These are phyloP conservation scores for Trametes versicolor DNA, from an alignment of 1,284 basidiomycete genomes.

Conservation along the genomic window DNA sequence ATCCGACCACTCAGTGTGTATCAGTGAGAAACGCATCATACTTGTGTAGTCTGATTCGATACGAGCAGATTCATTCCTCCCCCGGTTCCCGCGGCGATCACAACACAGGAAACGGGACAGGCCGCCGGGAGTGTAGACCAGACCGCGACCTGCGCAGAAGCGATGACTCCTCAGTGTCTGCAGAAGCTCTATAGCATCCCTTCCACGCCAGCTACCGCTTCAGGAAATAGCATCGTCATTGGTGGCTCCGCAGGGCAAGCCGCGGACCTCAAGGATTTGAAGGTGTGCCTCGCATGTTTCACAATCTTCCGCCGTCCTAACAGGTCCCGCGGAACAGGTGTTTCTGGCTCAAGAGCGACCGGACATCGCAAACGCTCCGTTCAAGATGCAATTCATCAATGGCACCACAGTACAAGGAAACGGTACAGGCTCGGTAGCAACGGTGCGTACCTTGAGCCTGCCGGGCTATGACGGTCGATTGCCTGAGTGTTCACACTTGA, in stretches of 20 bases:
- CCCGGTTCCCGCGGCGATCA: background rate
- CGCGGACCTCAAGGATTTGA: background rate
- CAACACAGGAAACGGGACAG: background rate
- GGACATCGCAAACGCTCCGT: slow-evolving; percentile 57
- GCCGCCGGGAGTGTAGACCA: slow-evolving; percentile 6
- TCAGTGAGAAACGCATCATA: no score
- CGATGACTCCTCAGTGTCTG: slow-evolving; percentile 63
- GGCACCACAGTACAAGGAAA: slow-evolving; percentile 10
- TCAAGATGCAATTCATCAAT: slow-evolving; percentile 28
- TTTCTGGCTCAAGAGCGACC: slow-evolving; percentile 60
- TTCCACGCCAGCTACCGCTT: slow-evolving; percentile 54
- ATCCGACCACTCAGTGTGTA: slow-evolving; percentile 47
- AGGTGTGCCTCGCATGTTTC: no score
- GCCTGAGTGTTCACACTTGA: no score
- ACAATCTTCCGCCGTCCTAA: background rate
- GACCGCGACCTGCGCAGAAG: slow-evolving; percentile 20
- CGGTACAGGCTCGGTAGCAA: no score
- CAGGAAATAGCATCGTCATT: slow-evolving; percentile 60
- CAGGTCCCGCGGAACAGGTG: slow-evolving; percentile 50
- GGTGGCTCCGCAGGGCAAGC: background rate
- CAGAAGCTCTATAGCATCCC: slow-evolving; percentile 59
- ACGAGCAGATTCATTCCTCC: no score
- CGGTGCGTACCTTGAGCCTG: no score
- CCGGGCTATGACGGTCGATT: no score
- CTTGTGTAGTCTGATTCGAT: no score